These are phyloP conservation scores for Harringtonia aguacate DNA, from an alignment of 2,329 filamentous ascomycete species.

Conservation along the genomic window DNA sequence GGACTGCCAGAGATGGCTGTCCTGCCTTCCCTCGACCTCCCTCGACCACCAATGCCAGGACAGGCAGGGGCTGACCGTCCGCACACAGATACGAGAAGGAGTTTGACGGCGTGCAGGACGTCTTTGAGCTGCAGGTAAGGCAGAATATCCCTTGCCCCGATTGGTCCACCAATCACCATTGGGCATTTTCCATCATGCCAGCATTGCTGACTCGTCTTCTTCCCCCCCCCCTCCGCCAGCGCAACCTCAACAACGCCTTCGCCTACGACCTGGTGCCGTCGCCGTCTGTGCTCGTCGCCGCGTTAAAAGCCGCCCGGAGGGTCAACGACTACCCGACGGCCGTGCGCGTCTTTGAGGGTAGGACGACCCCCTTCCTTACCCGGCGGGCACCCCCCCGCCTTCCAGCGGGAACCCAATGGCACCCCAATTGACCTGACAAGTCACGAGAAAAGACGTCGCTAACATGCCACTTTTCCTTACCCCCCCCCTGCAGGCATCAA, in stretches of 20 bases:
- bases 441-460: no score
- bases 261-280: slow-evolving; percentile 99
- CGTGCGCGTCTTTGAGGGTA: slow-evolving; percentile 97
- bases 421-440: no score
- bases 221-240: no score
- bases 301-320: slow-evolving; percentile 84
- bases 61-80: slow-evolving; percentile 15
- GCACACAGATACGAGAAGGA: slow-evolving; percentile 90
- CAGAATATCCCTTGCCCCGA: not conserved
- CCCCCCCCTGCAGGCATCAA: slow-evolving; percentile 64
- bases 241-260: slow-evolving; percentile 98
- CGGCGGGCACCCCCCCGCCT: no score
- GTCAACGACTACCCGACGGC: slow-evolving; percentile 99
- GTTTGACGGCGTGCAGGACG: slow-evolving; percentile 93
- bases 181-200: not conserved
- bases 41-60: no score
- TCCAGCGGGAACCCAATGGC: no score
- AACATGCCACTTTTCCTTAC: not conserved
- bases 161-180: not conserved
- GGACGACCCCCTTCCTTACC: no score
- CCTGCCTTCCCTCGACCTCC: no score
- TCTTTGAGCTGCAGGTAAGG: slow-evolving; percentile 97
- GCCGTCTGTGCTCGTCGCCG: slow-evolving; percentile 79
- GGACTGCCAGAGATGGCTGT: no score
- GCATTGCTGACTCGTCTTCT: not conserved